phyloP scores from a whole-genome alignment of 2,329 filamentous ascomycete genomes.

The Monosporascus sp. region DNA sequence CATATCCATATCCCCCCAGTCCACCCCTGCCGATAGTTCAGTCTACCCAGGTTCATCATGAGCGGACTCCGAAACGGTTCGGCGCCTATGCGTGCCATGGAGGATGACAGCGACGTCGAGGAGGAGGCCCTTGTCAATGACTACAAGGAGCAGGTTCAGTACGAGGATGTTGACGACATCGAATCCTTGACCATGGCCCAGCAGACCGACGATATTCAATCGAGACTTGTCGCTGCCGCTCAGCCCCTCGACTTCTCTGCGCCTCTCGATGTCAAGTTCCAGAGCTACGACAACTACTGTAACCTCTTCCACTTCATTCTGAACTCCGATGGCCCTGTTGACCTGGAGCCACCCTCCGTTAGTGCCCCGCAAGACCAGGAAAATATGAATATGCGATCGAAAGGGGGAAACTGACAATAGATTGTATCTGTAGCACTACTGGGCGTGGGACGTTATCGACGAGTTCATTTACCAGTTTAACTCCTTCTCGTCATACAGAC shows the following conservation, averaged over 20 bases:
- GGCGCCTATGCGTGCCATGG: constrained; percentile 54
- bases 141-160: constrained; percentile 94
- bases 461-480: constrained; percentile 99
- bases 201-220: constrained; percentile 87
- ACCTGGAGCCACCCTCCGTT: constrained; percentile 93
- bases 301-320: constrained; percentile 98
- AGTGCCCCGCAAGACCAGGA: constrained; percentile 32
- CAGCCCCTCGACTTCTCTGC: constrained; percentile 95
- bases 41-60: constrained; percentile 38
- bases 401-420: constrained; percentile 13
- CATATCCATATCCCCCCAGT: neutral
- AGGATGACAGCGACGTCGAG: constrained; percentile 88
- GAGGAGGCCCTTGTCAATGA: constrained; percentile 94
- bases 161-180: constrained; percentile 79
- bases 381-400: neutral
- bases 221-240: constrained; percentile 83
- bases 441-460: constrained; percentile 99
- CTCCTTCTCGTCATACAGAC: constrained; percentile 96
- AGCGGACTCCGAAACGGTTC: constrained; percentile 58
- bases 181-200: constrained; percentile 64
- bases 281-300: constrained; percentile 99
- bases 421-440: constrained; percentile 69
- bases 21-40: neutral
- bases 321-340: constrained; percentile 98
- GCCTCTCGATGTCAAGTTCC: constrained; percentile 92